A percentile compares a stretch with the other conserved stretches of the same genome.
Conservation (phyloP, 1,284 basidiomycete genomes). For the Ceratobasidium sp. region DNA sequence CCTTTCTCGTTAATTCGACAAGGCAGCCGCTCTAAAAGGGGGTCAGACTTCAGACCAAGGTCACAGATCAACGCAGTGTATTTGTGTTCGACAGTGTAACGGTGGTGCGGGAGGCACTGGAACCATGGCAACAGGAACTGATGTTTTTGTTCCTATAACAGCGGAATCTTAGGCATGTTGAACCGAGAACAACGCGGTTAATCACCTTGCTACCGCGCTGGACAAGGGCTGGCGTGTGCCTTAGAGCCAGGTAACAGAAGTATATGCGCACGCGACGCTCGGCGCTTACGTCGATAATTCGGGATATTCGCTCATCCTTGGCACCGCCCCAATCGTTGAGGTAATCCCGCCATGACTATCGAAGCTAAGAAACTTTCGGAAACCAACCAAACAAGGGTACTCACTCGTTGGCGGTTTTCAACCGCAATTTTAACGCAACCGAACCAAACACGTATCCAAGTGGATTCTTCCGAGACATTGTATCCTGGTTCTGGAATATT, state of each 20-base stretch:
- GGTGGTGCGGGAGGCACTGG: conserved; percentile 32
- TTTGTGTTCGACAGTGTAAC: conserved; percentile 39
- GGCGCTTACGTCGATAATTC: conserved; percentile 28
- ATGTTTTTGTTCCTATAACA: conserved; percentile 31
- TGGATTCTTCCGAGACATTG: conserved; percentile 50
- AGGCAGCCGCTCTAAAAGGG: conserved; percentile 27
- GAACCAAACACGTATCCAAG: conserved; percentile 78
- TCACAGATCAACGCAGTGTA: conserved; percentile 35
- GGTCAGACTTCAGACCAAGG: conserved; percentile 9
- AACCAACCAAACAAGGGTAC: conserved; percentile 46
- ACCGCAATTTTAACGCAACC: conserved; percentile 73
- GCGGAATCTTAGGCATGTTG: neutral
- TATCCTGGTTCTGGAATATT: conserved; percentile 45
- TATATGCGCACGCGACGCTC: conserved; percentile 37
- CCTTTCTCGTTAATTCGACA: conserved; percentile 27
- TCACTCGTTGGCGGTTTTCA: conserved; percentile 62
- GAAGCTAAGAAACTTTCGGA: neutral
- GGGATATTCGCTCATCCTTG: conserved; percentile 33
- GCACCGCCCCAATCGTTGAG: conserved; percentile 33
- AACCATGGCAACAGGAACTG: conserved; percentile 31
- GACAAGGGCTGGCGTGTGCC: conserved; percentile 5
- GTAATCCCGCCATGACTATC: conserved; percentile 33
- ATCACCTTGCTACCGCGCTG: conserved; percentile 24
- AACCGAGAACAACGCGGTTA: neutral
- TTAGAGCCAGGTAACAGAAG: conserved; percentile 34